phyloP scores from a whole-genome alignment of 1,284 basidiomycete species.

The Anthracocystis panici-leucophaei region DNA sequence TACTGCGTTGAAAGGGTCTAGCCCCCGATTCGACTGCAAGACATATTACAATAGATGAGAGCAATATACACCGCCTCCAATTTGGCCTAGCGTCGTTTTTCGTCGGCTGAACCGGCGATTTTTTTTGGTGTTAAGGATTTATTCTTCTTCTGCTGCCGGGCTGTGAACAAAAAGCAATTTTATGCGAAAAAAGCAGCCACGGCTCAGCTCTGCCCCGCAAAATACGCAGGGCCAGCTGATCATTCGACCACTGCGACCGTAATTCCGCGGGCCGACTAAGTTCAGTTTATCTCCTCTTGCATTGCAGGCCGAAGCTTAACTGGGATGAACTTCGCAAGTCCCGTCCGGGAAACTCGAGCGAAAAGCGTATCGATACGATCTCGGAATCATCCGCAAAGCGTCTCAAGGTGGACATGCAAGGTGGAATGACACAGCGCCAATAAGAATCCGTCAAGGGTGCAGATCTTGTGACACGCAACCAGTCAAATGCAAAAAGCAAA shows the following conservation, averaged over 20 bases:
- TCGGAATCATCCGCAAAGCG: background rate
- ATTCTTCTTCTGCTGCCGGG: background rate
- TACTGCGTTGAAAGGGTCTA: too few species aligned
- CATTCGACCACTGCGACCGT: constrained; percentile 3
- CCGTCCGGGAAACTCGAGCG: background rate
- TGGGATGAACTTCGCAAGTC: background rate
- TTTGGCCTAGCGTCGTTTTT: too few species aligned
- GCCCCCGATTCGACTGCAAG: too few species aligned
- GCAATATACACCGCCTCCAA: too few species aligned
- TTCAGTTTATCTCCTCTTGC: background rate
- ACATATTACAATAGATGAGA: too few species aligned
- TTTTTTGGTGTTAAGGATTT: background rate
- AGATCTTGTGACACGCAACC: background rate
- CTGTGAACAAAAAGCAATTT: background rate
- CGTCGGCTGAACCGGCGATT: constrained; percentile 3
- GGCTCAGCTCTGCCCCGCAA: constrained; percentile 1
- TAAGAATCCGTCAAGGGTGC: background rate
- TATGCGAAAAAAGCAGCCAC: background rate
- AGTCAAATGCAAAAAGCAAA: constrained; percentile 7
- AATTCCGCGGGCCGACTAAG: background rate
- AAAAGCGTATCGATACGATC: background rate
- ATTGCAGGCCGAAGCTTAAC: background rate
- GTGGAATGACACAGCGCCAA: constrained; percentile 15
- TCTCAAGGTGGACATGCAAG: background rate
- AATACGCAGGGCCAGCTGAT: background rate